These are phyloP conservation scores for Claviceps africana DNA, from an alignment of 2,329 filamentous ascomycete genomes.

Conservation along the genomic window DNA sequence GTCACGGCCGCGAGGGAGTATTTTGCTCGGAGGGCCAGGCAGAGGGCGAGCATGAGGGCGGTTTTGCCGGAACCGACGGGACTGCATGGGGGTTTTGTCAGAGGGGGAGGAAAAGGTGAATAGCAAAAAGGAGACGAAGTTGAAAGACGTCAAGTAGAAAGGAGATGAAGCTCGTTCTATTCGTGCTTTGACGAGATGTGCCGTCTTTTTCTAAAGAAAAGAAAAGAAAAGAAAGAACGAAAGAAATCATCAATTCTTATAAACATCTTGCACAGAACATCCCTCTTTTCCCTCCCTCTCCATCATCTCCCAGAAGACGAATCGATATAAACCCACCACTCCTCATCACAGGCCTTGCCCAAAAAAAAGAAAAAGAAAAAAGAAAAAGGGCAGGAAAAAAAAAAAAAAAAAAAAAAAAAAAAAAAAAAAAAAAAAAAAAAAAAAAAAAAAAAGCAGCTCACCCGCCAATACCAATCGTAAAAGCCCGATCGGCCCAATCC, in stretches of 20 bases:
- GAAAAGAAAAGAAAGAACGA: too few relatives aligned
- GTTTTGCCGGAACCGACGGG: conserved; percentile 97
- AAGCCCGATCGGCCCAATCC: conserved; percentile 77
- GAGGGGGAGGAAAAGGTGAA: background rate
- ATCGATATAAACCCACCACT: background rate
- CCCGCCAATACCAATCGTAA: conserved; percentile 97
- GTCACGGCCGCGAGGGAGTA: conserved; percentile 91
- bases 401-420: background rate
- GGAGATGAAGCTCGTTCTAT: background rate
- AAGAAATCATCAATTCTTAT: too few relatives aligned
- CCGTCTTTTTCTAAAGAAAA: too few relatives aligned
- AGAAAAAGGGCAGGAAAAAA: background rate
- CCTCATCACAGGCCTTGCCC: background rate
- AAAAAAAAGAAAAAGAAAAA: background rate
- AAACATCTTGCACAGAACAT: too few relatives aligned
- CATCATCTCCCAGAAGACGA: too few relatives aligned
- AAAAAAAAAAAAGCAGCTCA: conserved; percentile 27
- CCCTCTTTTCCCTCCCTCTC: too few relatives aligned
- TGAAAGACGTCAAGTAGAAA: background rate
- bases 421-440: background rate
- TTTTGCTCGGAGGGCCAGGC: conserved; percentile 62
- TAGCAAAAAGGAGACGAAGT: background rate
- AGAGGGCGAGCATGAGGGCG: conserved; percentile 88
- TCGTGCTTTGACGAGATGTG: too few relatives aligned
- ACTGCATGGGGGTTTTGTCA: conserved; percentile 28